A percentile compares a stretch with the other conserved stretches of the same genome.
Evolutionary conservation across 2,329 filamentous ascomycete genomes (phyloP).

Genomic region (Dothideomycetidae sp.): DNA sequence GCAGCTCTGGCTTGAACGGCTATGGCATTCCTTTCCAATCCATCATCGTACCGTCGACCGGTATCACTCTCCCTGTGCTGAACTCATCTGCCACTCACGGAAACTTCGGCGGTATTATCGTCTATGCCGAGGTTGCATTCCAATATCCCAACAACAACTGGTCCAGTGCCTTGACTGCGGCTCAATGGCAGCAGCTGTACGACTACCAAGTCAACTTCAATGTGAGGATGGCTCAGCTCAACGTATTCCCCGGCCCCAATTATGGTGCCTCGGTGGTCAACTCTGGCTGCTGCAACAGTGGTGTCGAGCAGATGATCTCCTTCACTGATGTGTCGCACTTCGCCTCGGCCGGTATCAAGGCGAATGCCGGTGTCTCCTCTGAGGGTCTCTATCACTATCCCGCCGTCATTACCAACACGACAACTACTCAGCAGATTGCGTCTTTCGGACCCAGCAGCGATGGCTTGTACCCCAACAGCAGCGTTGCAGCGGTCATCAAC

Average conservation of each 20-base stretch:
- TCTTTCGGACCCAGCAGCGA: slow-evolving; percentile 32
- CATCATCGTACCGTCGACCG: slow-evolving; percentile 38
- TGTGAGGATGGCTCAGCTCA: slow-evolving; percentile 46
- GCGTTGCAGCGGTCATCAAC: slow-evolving; percentile 46
- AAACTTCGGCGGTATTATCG: slow-evolving; percentile 46
- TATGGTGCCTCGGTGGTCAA: slow-evolving; percentile 31
- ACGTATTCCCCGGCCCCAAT: slow-evolving; percentile 40
- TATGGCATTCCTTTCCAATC: slow-evolving; percentile 48
- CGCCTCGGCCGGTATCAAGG: slow-evolving; percentile 40
- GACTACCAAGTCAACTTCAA: slow-evolving; percentile 44
- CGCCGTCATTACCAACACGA: slow-evolving; percentile 39
- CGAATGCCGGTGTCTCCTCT: slow-evolving; percentile 33
- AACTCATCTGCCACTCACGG: slow-evolving; percentile 36
- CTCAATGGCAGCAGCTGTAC: slow-evolving; percentile 43
- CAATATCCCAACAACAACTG: slow-evolving; percentile 33
- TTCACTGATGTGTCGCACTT: slow-evolving; percentile 43
- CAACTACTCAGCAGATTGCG: slow-evolving; percentile 41
- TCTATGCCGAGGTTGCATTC: slow-evolving; percentile 41
- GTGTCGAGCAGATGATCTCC: slow-evolving; percentile 38
- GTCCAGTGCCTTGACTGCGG: slow-evolving; percentile 39
- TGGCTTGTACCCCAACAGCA: slow-evolving; percentile 25
- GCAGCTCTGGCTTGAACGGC: slow-evolving; percentile 41
- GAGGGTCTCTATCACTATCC: slow-evolving; percentile 45
- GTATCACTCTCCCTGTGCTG: slow-evolving; percentile 37
- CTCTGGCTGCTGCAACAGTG: slow-evolving; percentile 34